Evolutionary conservation across 176 grass and related monocot genomes (phyloP).

Genomic region (Paspalum vaginatum): DNA sequence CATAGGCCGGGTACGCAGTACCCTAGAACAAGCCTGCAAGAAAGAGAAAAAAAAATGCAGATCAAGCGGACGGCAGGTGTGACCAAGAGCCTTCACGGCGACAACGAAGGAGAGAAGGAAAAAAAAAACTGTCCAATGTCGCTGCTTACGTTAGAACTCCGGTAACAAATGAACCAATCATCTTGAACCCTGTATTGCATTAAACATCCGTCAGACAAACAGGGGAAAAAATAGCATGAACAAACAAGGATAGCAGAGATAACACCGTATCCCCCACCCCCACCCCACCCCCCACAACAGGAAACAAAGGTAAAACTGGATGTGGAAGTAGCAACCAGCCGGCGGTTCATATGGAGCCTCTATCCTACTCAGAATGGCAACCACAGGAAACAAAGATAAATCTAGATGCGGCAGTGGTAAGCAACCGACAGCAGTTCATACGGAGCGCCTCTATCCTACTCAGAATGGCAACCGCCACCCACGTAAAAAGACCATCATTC

Average conservation of each 20-base stretch:
- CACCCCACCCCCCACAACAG: neutral
- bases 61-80: conserved; percentile 1
- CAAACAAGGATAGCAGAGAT: neutral
- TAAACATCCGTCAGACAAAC: conserved; percentile 30
- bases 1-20: conserved; percentile 90
- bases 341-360: neutral
- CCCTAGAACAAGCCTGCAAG: conserved; percentile 75
- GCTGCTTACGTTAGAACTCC: conserved; percentile 67
- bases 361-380: neutral
- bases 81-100: neutral
- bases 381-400: neutral
- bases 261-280: neutral
- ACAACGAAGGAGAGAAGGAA: neutral
- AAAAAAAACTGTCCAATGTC: neutral
- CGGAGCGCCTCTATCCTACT: neutral
- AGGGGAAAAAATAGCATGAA: neutral
- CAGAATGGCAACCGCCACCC: neutral
- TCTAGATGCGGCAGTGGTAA: neutral
- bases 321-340: neutral
- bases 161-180: conserved; percentile 66
- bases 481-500: neutral
- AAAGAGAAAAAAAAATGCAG: neutral
- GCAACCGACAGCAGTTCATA: neutral
- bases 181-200: conserved; percentile 44
- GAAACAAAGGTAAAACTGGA: conserved; percentile 13